Percentiles rank a stretch among this genome's conserved stretches.
Conservation (phyloP, 1,284 basidiomycete genomes). For the Grifola frondosa region DNA sequence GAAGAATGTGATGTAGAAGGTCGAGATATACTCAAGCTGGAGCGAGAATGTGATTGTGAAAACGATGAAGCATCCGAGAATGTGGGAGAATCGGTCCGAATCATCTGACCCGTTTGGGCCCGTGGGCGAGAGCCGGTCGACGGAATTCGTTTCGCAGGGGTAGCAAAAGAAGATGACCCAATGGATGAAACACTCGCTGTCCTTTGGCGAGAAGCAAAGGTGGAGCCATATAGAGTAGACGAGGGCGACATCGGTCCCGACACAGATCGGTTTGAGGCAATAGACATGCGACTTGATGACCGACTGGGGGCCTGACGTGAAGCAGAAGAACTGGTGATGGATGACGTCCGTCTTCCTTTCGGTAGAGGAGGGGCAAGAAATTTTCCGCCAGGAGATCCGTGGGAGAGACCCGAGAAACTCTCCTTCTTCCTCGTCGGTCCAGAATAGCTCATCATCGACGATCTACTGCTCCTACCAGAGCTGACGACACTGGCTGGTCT, state of each 20-base stretch:
- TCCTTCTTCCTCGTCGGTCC: constrained; percentile 33
- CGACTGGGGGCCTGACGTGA: constrained; percentile 34
- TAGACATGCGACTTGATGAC: constrained; percentile 49
- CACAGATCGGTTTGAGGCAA: constrained; percentile 50
- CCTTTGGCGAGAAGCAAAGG: constrained; percentile 79
- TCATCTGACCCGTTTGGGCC: constrained; percentile 37
- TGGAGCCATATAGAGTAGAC: constrained; percentile 54
- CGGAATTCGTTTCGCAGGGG: constrained; percentile 35
- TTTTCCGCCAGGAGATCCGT: constrained; percentile 38
- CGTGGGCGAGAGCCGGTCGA: constrained; percentile 39
- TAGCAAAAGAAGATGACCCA: constrained; percentile 28
- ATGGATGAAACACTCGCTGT: constrained; percentile 60
- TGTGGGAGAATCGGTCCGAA: constrained; percentile 54
- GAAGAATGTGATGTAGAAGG: constrained; percentile 46
- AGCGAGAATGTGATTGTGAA: constrained; percentile 26
- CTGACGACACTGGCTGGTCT: constrained; percentile 59
- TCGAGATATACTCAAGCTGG: constrained; percentile 30
- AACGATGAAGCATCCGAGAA: constrained; percentile 52
- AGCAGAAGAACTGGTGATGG: constrained; percentile 41
- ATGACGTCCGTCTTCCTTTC: constrained; percentile 46
- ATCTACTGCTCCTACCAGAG: constrained; percentile 55
- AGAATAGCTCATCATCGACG: constrained; percentile 36
- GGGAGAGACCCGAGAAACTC: constrained; percentile 56
- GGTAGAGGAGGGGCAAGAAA: constrained; percentile 49
- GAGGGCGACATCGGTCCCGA: constrained; percentile 46